These are phyloP conservation scores for Apiospora phragmitis DNA, from an alignment of 2,329 filamentous ascomycete genomes.

Conservation along the genomic window DNA sequence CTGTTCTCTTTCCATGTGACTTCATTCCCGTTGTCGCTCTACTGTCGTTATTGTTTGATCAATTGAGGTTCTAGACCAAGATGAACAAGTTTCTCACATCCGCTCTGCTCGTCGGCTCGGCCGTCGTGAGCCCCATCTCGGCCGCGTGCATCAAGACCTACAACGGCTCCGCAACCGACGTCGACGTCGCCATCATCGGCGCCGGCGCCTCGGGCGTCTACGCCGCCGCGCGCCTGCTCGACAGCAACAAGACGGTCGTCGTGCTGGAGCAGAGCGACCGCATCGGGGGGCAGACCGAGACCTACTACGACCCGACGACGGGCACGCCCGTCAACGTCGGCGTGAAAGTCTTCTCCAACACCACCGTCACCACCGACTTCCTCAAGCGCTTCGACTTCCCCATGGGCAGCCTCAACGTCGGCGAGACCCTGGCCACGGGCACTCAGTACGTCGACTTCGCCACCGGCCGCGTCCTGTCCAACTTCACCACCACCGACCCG, in stretches of 20 bases:
- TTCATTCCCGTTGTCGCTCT: background rate
- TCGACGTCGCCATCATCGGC: conserved; percentile 14
- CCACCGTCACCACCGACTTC: background rate
- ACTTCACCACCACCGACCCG: background rate
- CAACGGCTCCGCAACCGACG: background rate
- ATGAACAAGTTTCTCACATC: background rate
- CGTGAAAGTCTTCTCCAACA: conserved; percentile 9
- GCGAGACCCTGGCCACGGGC: background rate
- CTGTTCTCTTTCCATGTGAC: background rate
- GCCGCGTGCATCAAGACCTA: background rate
- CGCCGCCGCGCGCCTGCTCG: conserved; percentile 8
- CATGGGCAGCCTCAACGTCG: background rate
- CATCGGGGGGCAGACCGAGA: conserved; percentile 12
- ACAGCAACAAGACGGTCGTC: conserved; percentile 7
- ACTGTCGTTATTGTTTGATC: background rate
- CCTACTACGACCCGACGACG: conserved; percentile 12
- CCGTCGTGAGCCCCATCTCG: background rate
- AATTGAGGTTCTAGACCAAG: background rate
- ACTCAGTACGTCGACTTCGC: conserved; percentile 10
- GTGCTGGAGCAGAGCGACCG: conserved; percentile 5
- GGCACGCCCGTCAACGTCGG: conserved; percentile 9
- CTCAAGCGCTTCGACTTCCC: conserved; percentile 11
- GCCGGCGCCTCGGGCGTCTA: conserved; percentile 12
- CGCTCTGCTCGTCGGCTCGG: background rate
- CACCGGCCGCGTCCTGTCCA: background rate